Evolutionary conservation across 257 asterid genomes (phyloP).

Genomic region (Ehretia macrophylla): DNA sequence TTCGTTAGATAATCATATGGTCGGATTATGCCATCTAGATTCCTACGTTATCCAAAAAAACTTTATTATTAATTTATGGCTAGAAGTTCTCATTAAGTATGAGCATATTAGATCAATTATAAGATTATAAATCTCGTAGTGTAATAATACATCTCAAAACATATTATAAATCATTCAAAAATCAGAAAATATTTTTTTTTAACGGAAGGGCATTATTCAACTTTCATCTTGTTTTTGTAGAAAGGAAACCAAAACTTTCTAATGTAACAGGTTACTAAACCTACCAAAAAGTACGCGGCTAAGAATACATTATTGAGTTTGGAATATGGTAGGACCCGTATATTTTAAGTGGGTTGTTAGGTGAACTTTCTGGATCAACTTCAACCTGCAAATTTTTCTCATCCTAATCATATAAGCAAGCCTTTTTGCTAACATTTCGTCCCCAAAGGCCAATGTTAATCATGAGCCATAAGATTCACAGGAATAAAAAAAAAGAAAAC

Average conservation of each 20-base stretch:
- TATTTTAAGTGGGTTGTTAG: slow-evolving; percentile 24
- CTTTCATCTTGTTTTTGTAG: too few relatives aligned
- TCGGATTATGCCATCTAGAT: too few relatives aligned
- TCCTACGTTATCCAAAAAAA: too few relatives aligned
- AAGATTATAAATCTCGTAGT: too few relatives aligned
- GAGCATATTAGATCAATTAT: too few relatives aligned
- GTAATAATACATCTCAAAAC: too few relatives aligned
- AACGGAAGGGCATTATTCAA: too few relatives aligned
- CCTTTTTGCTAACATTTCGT: not conserved
- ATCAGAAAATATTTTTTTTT: too few relatives aligned
- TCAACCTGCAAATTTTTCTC: not conserved
- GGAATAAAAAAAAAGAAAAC: not conserved
- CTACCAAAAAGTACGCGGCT: slow-evolving; percentile 1
- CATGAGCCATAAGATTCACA: not conserved
- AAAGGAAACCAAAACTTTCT: not conserved
- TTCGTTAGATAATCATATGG: too few relatives aligned
- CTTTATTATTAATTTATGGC: too few relatives aligned
- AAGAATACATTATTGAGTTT: slow-evolving; percentile 12
- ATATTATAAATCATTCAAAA: too few relatives aligned
- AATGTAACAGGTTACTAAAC: not conserved
- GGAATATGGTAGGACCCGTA: slow-evolving; percentile 23
- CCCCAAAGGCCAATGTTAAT: not conserved
- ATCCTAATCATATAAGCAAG: slow-evolving; percentile 5
- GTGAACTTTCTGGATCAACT: slow-evolving; percentile 17
- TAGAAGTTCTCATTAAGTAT: too few relatives aligned